Evolutionary conservation across 1,284 basidiomycete genomes (phyloP), one percentile per base, ranked within the genome.

Genomic region (Xerocomus nothofagi): DNA sequence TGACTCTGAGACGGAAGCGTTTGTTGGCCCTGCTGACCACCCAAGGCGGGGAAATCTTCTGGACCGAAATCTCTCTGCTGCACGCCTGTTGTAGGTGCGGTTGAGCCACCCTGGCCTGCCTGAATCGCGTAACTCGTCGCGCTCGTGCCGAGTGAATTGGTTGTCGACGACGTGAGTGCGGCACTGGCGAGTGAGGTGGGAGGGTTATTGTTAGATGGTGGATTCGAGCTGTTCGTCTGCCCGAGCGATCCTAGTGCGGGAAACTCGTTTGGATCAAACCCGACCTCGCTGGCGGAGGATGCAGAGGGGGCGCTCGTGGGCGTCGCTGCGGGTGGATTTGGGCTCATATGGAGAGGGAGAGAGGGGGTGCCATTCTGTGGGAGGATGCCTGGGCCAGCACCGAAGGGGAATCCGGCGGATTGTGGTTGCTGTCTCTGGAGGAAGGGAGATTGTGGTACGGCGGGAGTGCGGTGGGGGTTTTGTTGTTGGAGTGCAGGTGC

Each of bases 231-330:
- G 54, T 67, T 73, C 38, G 65, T 67, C 53, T 71, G 68, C 15
- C 71, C 71, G 45, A 76, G 71, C 40, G 88, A 84, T 38, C 88
- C 88, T 11, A 92, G 77, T 23, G 88, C 89, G 11, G 89, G 89
- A 61, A 92, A 92, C 69, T 92, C 89, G 62, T 86, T 91, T 30
- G 82, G 88, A 73, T 91, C 89, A 44, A 91, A 79, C n/a, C 82
- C 85, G 49, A 84, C 80, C 61, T 89, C 88, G 61, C 78, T 82
- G 27, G 80, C 71, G n/a, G 83, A 82, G 44, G 82, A 81, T 47
- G 75, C 78, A 33, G 81, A 80, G 32, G 80, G 79, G 27, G 79
- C 76, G 38, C 69, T 76, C 1, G 59, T 36, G 1, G 66, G 61
- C 0, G 73, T 67, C n/a, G 79, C 71, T 48, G 68, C 70, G 23